Percentiles rank a stretch among this genome's conserved stretches.
These are phyloP conservation scores for Scheffersomyces coipomensis DNA, from an alignment of 805 yeast species.

Conservation along the genomic window DNA sequence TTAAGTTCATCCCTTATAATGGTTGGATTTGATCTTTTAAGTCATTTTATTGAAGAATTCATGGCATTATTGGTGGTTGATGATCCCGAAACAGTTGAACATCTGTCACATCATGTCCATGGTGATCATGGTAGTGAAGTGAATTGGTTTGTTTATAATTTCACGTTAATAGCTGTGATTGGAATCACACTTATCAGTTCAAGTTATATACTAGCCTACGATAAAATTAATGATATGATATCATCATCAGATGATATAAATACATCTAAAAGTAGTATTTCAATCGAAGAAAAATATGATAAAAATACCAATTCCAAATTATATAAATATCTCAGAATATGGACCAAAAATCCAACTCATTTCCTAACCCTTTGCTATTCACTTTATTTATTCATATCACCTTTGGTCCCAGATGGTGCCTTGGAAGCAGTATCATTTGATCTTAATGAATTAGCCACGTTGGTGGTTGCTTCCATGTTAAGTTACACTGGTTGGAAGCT, in stretches of 20 bases:
- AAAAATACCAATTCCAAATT: conserved; percentile 1
- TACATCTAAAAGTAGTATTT: conserved; percentile 10
- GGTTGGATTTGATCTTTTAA: conserved; percentile 85
- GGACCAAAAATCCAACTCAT: conserved; percentile 43
- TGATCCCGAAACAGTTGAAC: conserved; percentile 9
- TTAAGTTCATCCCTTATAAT: conserved; percentile 79
- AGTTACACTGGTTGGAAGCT: conserved; percentile 52
- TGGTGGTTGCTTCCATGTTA: conserved; percentile 43
- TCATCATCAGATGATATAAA: conserved; percentile 15
- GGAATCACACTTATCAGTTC: conserved; percentile 33
- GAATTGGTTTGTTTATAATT: conserved; percentile 30
- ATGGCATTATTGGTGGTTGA: conserved; percentile 40
- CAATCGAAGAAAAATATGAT: conserved; percentile 6
- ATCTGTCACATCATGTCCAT: conserved; percentile 41
- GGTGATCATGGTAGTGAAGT: conserved; percentile 16
- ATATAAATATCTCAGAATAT: conserved; percentile 12
- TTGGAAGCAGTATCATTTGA: conserved; percentile 29
- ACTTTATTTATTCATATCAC: conserved; percentile 37
- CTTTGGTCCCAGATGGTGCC: conserved; percentile 33
- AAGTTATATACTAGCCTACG: conserved; percentile 28
- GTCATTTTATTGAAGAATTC: conserved; percentile 82
- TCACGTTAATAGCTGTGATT: conserved; percentile 19
- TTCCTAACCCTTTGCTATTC: conserved; percentile 45
- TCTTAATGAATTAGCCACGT: conserved; percentile 45
- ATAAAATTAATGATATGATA: conserved; percentile 33